These are phyloP conservation scores for Tricholoma terreum DNA, from an alignment of 768 basidiomycete genomes.

Conservation along the genomic window DNA sequence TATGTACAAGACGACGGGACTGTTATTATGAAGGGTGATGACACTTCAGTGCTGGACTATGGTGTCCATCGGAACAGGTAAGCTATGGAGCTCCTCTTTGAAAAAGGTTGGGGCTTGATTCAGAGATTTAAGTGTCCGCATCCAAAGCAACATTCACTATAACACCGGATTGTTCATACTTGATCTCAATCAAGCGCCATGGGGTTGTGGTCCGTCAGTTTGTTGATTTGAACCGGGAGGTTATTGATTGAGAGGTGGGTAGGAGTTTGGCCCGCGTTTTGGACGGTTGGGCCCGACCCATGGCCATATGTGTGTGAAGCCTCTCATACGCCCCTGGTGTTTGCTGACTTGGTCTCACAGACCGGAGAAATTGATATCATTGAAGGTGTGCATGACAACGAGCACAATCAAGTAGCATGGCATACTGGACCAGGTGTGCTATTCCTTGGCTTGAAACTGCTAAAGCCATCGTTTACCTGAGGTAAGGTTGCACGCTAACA, in stretches of 20 bases:
- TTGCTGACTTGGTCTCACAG: constrained; percentile 32
- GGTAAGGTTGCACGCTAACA: constrained; percentile 56
- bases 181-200: constrained; percentile 80
- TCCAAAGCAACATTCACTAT: constrained; percentile 61
- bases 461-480: constrained; percentile 3
- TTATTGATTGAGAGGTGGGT: constrained; percentile 1
- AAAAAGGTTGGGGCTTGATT: not conserved
- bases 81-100: not conserved
- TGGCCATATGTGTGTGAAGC: constrained; percentile 62
- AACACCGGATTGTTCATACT: constrained; percentile 82
- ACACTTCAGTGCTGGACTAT: constrained; percentile 50
- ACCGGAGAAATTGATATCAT: constrained; percentile 81
- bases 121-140: constrained; percentile 54
- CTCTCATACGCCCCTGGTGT: not conserved
- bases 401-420: constrained; percentile 83
- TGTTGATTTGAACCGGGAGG: not conserved
- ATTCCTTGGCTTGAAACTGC: not conserved
- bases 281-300: constrained; percentile 56
- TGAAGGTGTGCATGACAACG: constrained; percentile 81
- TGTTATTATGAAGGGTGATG: constrained; percentile 77
- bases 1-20: constrained; percentile 55
- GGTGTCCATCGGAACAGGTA: constrained; percentile 65
- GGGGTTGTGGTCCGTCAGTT: constrained; percentile 72
- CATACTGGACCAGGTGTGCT: constrained; percentile 62
- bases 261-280: constrained; percentile 86